Evolutionary conservation across 768 basidiomycete genomes (phyloP), one percentile per base, ranked within the genome.

Genomic region (Paxillus involutus): DNA sequence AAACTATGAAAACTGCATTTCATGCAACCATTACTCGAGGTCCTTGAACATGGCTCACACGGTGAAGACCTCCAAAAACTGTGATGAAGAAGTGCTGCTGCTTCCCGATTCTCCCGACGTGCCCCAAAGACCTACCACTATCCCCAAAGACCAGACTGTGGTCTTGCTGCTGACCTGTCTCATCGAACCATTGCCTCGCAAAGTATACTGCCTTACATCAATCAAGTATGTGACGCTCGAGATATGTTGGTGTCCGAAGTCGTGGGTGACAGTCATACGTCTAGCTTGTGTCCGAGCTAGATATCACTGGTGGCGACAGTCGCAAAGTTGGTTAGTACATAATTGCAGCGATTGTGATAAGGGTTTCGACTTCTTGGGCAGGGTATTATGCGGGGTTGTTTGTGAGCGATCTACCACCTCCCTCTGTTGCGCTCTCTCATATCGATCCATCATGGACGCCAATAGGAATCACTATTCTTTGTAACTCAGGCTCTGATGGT

Each of bases 331-430:
- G 60, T 33, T 83, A 59, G 83, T 88, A 57, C 77, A 19, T 0
- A 19, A 13, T 76, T 12, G 73, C 4, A 6, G 11, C 19, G 4
- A 19, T 17, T 33, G 12, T 33, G 19, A 26, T 6, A 26, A 26
- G 26, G 26, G 26, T 17, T 11, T 17, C 24, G 6, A 43, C 11
- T 2, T 33, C 32, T 2, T 24, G 12, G 6, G 82, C 88, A 12
- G 87, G 86, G 26, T 85, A 88, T 64, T 88, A 88, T 64, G 86
- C 85, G 41, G 88, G 87, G 6, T 56, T 88, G 13, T 76, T 91
- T 75, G 88, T 89, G 52, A 24, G 75, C 58, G 12, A 7, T 56
- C 63, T 32, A 3, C 6, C 5, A 1, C 21, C 21, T 21, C 21
- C 21, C 13, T 33, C 33, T 10, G 10, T 3, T 21, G 21, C 21